These are phyloP conservation scores for Cryptosporidium ubiquitum DNA, from an alignment of 169 alveolate genomes.

Conservation along the genomic window DNA sequence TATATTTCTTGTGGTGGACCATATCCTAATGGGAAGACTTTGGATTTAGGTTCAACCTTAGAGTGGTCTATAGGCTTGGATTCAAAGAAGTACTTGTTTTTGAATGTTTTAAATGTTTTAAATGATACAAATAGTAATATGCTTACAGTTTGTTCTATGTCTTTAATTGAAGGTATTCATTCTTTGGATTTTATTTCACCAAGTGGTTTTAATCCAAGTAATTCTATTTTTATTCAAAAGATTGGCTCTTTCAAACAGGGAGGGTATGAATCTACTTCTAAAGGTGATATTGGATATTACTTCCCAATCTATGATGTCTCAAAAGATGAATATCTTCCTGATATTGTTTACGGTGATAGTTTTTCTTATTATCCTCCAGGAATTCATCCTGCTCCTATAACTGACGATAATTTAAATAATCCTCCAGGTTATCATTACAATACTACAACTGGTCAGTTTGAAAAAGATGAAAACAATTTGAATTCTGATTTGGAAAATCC, in stretches of 20 bases:
- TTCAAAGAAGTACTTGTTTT: neutral
- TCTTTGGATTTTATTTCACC: slow-evolving; percentile 1
- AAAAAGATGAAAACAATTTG: neutral
- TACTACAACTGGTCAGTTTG: slow-evolving; percentile 15
- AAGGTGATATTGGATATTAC: neutral
- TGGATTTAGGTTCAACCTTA: neutral
- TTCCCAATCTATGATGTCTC: neutral
- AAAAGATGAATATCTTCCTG: neutral
- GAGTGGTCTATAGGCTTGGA: slow-evolving; percentile 23
- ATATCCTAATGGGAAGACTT: neutral
- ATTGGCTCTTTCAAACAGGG: neutral
- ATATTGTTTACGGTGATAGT: slow-evolving; percentile 6
- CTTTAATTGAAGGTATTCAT: neutral
- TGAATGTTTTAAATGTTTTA: neutral
- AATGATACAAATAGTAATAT: neutral
- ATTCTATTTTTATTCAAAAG: neutral
- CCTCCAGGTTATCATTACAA: slow-evolving; percentile 15
- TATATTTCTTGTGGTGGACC: slow-evolving; percentile 18
- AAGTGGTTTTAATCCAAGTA: neutral
- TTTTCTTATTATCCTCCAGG: slow-evolving; percentile 17
- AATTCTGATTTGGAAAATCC: neutral
- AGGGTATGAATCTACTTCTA: neutral
- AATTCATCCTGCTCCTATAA: slow-evolving; percentile 19
- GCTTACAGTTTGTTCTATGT: slow-evolving; percentile 12
- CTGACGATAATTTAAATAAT: neutral